Percentiles rank a stretch among this genome's conserved stretches.
These are phyloP conservation scores for Melanopsichium pennsylvanicum DNA, from an alignment of 1,284 basidiomycete genomes.

Conservation along the genomic window DNA sequence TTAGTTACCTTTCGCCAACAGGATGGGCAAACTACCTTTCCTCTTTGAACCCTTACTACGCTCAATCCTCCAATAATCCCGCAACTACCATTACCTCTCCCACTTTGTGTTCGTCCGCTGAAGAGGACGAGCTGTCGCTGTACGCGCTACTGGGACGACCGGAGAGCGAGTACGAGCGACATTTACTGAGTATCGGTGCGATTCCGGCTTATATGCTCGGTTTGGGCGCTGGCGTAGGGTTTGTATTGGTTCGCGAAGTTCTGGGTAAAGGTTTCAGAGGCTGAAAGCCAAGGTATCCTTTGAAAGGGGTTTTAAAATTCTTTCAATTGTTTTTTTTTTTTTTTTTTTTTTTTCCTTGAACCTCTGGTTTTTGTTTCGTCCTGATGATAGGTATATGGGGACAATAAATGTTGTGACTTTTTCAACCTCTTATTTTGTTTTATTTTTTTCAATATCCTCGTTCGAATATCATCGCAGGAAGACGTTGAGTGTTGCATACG, in stretches of 20 bases:
- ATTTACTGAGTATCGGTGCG: constrained; percentile 36
- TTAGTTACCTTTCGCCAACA: constrained; percentile 2
- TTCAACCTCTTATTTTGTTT: too few relatives aligned
- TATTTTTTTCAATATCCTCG: too few relatives aligned
- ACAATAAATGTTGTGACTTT: too few relatives aligned
- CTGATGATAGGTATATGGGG: too few relatives aligned
- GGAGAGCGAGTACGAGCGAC: constrained; percentile 20
- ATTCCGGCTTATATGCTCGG: constrained; percentile 56
- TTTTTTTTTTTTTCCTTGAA: too few relatives aligned
- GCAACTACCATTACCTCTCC: neutral
- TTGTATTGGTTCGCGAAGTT: constrained; percentile 48
- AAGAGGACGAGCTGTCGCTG: constrained; percentile 20
- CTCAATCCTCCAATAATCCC: neutral
- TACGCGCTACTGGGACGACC: constrained; percentile 23
- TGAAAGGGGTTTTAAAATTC: too few relatives aligned
- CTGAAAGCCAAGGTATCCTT: too few relatives aligned
- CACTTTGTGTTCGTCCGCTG: neutral
- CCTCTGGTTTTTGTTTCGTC: too few relatives aligned
- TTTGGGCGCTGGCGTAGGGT: constrained; percentile 46
- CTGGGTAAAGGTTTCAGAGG: constrained; percentile 8
- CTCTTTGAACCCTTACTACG: constrained; percentile 39
- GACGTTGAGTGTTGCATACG: too few relatives aligned
- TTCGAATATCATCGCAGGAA: too few relatives aligned
- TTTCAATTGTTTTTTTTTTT: too few relatives aligned
- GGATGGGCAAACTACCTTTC: constrained; percentile 28